These are phyloP conservation scores for Capsella rubella DNA, from an alignment of 441 rosid genomes.

Conservation along the genomic window DNA sequence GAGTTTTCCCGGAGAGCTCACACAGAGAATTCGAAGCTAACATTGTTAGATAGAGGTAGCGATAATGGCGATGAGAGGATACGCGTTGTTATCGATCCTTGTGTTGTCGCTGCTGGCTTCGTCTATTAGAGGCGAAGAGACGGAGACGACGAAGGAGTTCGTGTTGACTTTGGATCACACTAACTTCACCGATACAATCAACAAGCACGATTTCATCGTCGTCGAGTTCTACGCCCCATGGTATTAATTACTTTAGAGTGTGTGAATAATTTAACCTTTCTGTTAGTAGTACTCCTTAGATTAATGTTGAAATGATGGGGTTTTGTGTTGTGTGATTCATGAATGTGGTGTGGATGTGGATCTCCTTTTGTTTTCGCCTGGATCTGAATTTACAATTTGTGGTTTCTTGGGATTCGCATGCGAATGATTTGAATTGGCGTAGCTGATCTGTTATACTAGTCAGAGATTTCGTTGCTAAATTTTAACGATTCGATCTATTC, in stretches of 20 bases:
- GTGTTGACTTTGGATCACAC: slow-evolving; percentile 86
- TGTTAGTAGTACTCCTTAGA: not conserved
- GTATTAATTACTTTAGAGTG: slow-evolving; percentile 44
- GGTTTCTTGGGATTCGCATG: slow-evolving; percentile 24
- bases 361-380: slow-evolving; percentile 15
- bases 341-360: slow-evolving; percentile 25
- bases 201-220: slow-evolving; percentile 82
- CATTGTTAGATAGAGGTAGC: slow-evolving; percentile 28
- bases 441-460: slow-evolving; percentile 20
- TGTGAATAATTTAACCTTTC: not conserved
- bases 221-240: slow-evolving; percentile 99
- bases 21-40: not conserved
- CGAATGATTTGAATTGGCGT: slow-evolving; percentile 10
- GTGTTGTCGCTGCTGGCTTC: slow-evolving; percentile 49
- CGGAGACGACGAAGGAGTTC: slow-evolving; percentile 63
- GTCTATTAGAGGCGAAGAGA: slow-evolving; percentile 51
- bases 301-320: not conserved
- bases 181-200: slow-evolving; percentile 77
- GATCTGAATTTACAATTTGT: slow-evolving; percentile 34
- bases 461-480: not conserved
- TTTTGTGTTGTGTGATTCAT: slow-evolving; percentile 25
- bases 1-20: not conserved
- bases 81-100: slow-evolving; percentile 48
- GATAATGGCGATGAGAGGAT: slow-evolving; percentile 49
- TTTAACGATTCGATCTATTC: slow-evolving; percentile 11